These are phyloP conservation scores for Globisporangium carolinianum DNA, from an alignment of 352 stramenopile species.

Conservation along the genomic window DNA sequence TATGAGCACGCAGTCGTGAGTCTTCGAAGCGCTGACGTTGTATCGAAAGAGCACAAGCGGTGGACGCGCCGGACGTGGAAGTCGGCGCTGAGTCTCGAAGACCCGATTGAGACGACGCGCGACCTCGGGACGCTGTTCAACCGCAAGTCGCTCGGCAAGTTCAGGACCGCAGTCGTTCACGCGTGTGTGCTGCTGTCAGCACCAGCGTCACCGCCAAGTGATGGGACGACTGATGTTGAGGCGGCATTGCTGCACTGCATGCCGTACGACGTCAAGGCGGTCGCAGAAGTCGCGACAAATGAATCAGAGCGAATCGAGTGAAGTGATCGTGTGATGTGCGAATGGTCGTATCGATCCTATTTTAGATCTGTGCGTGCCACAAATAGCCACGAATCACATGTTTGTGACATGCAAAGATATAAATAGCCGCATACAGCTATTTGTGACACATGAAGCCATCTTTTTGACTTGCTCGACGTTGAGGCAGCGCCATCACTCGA, in stretches of 20 bases:
- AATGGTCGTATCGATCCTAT: too few relatives aligned
- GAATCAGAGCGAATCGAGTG: neutral
- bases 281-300: neutral
- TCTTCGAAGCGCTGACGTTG: slow-evolving; percentile 23
- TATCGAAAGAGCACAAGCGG: slow-evolving; percentile 35
- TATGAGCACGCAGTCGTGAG: slow-evolving; percentile 56
- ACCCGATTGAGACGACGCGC: slow-evolving; percentile 61
- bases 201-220: neutral
- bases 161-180: slow-evolving; percentile 50
- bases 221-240: neutral
- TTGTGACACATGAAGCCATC: neutral
- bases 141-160: slow-evolving; percentile 32
- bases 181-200: neutral
- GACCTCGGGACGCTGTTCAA: slow-evolving; percentile 72
- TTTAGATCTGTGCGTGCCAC: too few relatives aligned
- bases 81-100: slow-evolving; percentile 57
- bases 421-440: neutral
- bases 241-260: slow-evolving; percentile 4
- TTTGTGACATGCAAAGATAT: too few relatives aligned
- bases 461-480: neutral
- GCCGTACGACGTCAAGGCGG: slow-evolving; percentile 9
- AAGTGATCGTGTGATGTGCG: neutral
- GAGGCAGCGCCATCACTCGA: neutral
- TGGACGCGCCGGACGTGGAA: slow-evolving; percentile 40
- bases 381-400: too few relatives aligned